Conservation (phyloP, 768 basidiomycete genomes). For the Suillus luteus region DNA sequence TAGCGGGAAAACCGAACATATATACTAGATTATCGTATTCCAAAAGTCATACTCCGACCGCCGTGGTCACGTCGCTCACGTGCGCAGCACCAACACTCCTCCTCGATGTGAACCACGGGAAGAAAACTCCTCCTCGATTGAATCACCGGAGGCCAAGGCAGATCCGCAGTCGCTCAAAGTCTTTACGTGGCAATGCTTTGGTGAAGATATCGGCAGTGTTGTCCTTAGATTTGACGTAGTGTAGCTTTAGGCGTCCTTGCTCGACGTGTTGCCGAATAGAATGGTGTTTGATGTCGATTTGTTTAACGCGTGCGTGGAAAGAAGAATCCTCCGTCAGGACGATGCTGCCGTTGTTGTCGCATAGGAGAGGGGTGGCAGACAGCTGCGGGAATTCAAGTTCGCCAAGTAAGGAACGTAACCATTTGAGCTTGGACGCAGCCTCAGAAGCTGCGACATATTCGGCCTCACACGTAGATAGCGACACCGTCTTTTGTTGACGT, state of each 20-base stretch:
- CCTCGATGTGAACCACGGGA: no score
- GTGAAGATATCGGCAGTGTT: conserved; percentile 45
- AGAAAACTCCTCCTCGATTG: no score
- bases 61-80: no score
- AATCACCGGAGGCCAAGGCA: no score
- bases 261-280: conserved; percentile 37
- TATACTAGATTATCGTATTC: no score
- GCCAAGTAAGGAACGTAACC: conserved; percentile 29
- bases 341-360: conserved; percentile 43
- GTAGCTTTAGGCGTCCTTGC: conserved; percentile 22
- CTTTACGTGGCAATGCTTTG: conserved; percentile 25
- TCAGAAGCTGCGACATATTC: no score
- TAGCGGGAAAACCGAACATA: no score
- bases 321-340: conserved; percentile 35
- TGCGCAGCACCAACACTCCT: no score
- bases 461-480: no score
- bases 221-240: conserved; percentile 33
- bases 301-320: conserved; percentile 42
- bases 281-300: conserved; percentile 46
- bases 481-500: no score
- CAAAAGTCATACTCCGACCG: no score
- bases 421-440: conserved; percentile 37
- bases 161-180: no score
- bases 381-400: conserved; percentile 15
- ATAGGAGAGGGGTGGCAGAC: conserved; percentile 12